These are phyloP conservation scores for Cenchrus purpureus DNA, from an alignment of 176 grass and related monocot genomes.

Conservation along the genomic window DNA sequence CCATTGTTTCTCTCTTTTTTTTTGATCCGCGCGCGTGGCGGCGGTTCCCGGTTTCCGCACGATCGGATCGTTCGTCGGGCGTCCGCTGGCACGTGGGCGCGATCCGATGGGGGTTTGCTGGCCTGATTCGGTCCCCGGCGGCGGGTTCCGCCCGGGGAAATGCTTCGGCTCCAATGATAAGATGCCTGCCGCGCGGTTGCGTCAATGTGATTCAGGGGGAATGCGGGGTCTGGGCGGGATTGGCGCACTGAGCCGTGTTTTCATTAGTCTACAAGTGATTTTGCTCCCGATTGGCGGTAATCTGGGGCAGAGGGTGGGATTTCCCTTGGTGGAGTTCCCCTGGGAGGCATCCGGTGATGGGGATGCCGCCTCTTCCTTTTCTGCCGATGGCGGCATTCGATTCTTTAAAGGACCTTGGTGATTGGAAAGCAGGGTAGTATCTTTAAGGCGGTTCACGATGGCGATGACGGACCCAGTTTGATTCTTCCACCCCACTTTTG, in stretches of 20 bases:
- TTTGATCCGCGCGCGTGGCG: conserved; percentile 5
- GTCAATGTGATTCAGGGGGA: not conserved
- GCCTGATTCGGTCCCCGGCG: conserved; percentile 28
- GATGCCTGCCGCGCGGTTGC: not conserved
- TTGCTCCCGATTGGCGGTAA: not conserved
- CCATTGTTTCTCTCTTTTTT: not conserved
- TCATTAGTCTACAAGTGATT: conserved; percentile 10
- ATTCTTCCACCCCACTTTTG: conserved; percentile 27
- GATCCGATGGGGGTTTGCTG: conserved; percentile 14
- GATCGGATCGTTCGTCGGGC: conserved; percentile 25
- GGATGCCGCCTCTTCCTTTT: conserved; percentile 28
- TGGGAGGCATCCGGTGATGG: conserved; percentile 44
- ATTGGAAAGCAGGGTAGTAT: conserved; percentile 25
- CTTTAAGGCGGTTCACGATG: conserved; percentile 40
- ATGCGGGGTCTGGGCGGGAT: not conserved
- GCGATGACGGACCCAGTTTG: conserved; percentile 24
- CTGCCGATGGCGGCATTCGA: conserved; percentile 38
- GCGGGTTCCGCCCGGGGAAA: conserved; percentile 12
- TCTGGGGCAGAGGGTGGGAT: conserved; percentile 40
- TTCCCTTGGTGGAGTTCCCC: conserved; percentile 30
- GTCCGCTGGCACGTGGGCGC: not conserved
- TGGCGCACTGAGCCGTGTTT: not conserved
- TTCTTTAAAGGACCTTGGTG: conserved; percentile 43
- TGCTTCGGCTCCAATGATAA: not conserved
- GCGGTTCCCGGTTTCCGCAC: not conserved